phyloP scores from a whole-genome alignment of 1,284 basidiomycete genomes.

The Ganoderma resinaceum region DNA sequence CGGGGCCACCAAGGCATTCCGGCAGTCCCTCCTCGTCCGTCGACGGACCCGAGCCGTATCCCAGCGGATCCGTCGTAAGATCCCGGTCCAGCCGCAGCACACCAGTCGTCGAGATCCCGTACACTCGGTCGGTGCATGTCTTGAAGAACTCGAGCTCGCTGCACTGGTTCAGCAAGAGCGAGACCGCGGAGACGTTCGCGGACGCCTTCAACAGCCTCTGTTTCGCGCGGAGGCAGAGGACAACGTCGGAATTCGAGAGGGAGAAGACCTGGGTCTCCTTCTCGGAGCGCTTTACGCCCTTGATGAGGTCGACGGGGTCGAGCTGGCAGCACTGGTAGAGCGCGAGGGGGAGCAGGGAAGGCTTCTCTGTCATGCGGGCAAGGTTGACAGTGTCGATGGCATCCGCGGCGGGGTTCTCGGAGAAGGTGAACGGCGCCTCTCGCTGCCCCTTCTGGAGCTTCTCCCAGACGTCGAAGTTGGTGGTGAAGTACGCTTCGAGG shows the following conservation, averaged over 20 bases:
- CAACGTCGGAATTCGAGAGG: background rate
- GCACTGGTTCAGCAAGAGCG: background rate
- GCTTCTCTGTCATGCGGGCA: background rate
- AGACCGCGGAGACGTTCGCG: background rate
- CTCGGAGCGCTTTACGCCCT: slow-evolving; percentile 1
- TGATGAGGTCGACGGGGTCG: background rate
- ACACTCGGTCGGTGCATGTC: background rate
- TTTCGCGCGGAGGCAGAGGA: background rate
- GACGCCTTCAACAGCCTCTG: background rate
- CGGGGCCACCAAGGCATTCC: background rate
- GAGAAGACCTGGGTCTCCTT: background rate
- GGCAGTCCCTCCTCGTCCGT: background rate
- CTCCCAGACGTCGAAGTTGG: background rate
- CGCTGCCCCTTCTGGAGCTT: background rate
- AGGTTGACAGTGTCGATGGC: background rate
- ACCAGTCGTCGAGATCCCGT: background rate
- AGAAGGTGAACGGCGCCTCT: background rate
- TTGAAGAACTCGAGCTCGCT: background rate
- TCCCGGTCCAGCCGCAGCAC: background rate
- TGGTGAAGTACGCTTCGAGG: background rate
- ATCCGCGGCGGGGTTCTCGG: background rate
- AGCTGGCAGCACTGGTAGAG: slow-evolving; percentile 3
- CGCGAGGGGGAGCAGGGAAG: background rate
- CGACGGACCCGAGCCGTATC: background rate
- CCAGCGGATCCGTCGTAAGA: background rate